phyloP scores from a whole-genome alignment of 139 green algal genomes.

The Astrephomene gubernaculifera region DNA sequence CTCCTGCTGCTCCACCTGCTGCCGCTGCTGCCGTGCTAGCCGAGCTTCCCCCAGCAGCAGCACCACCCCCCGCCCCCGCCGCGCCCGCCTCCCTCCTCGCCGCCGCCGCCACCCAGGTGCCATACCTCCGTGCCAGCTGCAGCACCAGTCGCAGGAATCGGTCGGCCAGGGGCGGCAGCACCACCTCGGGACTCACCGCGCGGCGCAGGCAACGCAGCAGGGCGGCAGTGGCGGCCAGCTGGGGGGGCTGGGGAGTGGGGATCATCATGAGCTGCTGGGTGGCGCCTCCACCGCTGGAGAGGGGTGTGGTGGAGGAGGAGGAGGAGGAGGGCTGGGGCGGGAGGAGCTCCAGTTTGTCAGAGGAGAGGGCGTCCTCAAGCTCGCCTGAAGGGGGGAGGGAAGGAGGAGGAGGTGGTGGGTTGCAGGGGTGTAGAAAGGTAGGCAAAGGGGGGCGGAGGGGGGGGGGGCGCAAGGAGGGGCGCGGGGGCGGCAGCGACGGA shows the following conservation, averaged over 20 bases:
- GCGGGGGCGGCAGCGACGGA: too few relatives aligned
- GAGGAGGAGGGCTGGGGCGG: too few relatives aligned
- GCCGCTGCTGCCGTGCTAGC: neutral
- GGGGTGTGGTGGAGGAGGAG: too few relatives aligned
- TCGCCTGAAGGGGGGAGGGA: slow-evolving; percentile 4
- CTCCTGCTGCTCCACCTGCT: neutral
- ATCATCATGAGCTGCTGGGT: too few relatives aligned
- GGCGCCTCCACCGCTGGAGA: slow-evolving; percentile 2
- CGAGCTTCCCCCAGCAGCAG: neutral
- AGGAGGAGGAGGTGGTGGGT: neutral
- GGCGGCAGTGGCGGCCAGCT: slow-evolving; percentile 52
- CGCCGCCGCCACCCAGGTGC: slow-evolving; percentile 67
- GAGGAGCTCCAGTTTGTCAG: slow-evolving; percentile 41
- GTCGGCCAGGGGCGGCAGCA: slow-evolving; percentile 82
- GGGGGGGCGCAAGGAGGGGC: too few relatives aligned
- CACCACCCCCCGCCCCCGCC: slow-evolving; percentile 8
- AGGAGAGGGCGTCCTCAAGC: slow-evolving; percentile 54
- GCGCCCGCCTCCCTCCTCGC: slow-evolving; percentile 36
- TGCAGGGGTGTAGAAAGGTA: neutral
- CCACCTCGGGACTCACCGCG: slow-evolving; percentile 67
- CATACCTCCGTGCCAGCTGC: slow-evolving; percentile 86
- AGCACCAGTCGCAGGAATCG: slow-evolving; percentile 84
- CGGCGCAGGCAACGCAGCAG: slow-evolving; percentile 60
- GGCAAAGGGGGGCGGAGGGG: too few relatives aligned
- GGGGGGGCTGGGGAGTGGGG: neutral